Base-by-base conservation (phyloP, 495 filamentous ascomycete species). In the Aspergillus homomorphus region DNA sequence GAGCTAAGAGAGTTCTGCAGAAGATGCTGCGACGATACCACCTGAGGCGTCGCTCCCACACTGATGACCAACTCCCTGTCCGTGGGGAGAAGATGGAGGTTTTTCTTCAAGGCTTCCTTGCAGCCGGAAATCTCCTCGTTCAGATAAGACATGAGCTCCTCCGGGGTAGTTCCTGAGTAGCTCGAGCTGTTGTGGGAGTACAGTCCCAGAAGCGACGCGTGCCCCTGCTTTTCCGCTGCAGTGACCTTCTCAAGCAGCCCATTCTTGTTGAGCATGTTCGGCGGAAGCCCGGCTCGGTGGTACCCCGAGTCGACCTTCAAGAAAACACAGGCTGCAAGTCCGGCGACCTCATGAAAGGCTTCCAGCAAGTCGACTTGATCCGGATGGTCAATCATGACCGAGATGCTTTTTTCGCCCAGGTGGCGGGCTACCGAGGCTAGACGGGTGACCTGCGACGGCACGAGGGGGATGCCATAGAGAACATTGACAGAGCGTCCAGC, bases 131-230 rank as follows among this genome's bases (percentile, higher is more conserved):
- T 80, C 77, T 95, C 91, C 10, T 64, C 70, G 4, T 69, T 71
- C 12, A 95, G 68, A 49, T 81, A 73, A 0, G 70, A 59, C 70
- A 90, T 76, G 7, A 89, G 86, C 48, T 82, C 78, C 6, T 69
- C 65, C 9, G 80, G 72, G 0, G 75, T 74, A 22, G 70, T 78
- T 1, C 69, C 74, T 19, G 64, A 66, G 69, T 96, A 95, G 28
- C 84, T 89, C 55, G 90, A 82, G 4, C 90, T 89, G 4, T 86
- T 87, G 68, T 95, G 91, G n/a, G 80, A 83, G 70, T 95, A 96
- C 18, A 93, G 66, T 0, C 90, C 91, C 16, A 81, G 68, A 3
- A 94, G 69, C 0, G 66, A 60, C 9, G 73, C 71, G n/a, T 53
- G 38, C 0, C 81, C 79, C 0, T 50, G 45, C 0, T 59, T 49